phyloP scores from a whole-genome alignment of 441 rosid genomes.

The Erodium chrysanthum region DNA sequence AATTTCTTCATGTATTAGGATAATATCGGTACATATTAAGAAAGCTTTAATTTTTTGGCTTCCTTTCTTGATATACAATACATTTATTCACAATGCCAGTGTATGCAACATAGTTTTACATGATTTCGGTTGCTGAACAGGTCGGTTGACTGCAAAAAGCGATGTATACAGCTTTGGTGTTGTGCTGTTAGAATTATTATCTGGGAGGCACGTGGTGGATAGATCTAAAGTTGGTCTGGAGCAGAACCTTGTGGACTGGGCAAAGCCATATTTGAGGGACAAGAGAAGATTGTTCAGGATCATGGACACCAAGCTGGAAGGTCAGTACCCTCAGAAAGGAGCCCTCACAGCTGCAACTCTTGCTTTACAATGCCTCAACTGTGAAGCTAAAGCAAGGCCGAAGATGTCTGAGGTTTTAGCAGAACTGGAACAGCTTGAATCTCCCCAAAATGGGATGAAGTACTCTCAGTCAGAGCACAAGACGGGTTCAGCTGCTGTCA shows the following conservation, averaged over 20 bases:
- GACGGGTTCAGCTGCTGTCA: slow-evolving; percentile 20
- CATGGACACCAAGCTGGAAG: slow-evolving; percentile 76
- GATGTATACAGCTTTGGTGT: slow-evolving; percentile 87
- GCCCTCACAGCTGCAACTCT: slow-evolving; percentile 58
- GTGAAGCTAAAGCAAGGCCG: slow-evolving; percentile 54
- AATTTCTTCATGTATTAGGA: no score
- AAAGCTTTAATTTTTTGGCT: slow-evolving; percentile 26
- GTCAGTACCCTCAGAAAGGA: slow-evolving; percentile 66
- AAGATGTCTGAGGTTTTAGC: slow-evolving; percentile 39
- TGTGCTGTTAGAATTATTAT: slow-evolving; percentile 55
- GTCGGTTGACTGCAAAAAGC: slow-evolving; percentile 71
- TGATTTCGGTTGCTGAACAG: slow-evolving; percentile 23
- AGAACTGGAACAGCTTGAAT: slow-evolving; percentile 33
- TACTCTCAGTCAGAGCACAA: slow-evolving; percentile 23
- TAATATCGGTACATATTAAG: slow-evolving; percentile 15
- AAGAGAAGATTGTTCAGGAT: slow-evolving; percentile 51
- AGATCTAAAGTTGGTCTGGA: slow-evolving; percentile 38
- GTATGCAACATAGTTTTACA: neutral
- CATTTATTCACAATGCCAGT: neutral
- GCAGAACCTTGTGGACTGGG: slow-evolving; percentile 71
- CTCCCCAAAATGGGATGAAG: slow-evolving; percentile 23
- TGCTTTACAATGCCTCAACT: slow-evolving; percentile 50
- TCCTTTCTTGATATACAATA: neutral
- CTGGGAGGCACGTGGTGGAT: slow-evolving; percentile 53
- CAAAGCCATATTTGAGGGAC: slow-evolving; percentile 59